Base-by-base conservation (phyloP, 805 yeast genomes). In the Novakomyces olei region DNA sequence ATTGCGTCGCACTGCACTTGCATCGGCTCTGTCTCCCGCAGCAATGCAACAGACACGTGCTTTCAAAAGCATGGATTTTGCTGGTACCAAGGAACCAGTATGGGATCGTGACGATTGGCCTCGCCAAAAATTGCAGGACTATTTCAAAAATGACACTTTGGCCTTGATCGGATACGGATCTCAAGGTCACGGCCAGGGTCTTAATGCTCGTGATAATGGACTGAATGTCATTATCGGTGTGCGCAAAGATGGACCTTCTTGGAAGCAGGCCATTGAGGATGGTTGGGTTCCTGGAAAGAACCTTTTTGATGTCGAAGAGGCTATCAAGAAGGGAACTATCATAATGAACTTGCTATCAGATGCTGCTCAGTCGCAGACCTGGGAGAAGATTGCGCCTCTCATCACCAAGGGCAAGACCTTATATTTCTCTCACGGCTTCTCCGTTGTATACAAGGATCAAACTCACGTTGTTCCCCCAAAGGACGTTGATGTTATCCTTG, bases 281-380 rank as follows among this genome's bases (percentile, higher is more conserved):
- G 98, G 98, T 51, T 88, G 98, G 98, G 93, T 88, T 48, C 94
- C 95, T 60, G 98, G 98, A 59, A 79, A 85, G 69, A 88, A 76
- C 72, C 70, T 88, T 59, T 88, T 88, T 60, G 83, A 75, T 44
- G 94, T 88, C 45, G 67, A 68, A 46, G 96, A 85, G 66, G 98
- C 98, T 49, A 73, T 88, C 57, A 47, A 57, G 50, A 75, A 67
- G 58, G 98, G 98, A 68, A 75, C 94, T 51, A 72, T 72, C 59
- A 64, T 88, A 60, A 85, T 88, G 96, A 85, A 88, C 77, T 69
- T 88, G 64, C 71, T 88, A 52, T 83, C 96, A 35, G 98, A 88
- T 56, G 98, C 98, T 55, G 96, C 98, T 50, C 98, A 88, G 69
- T 80, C 95, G 46, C 96, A 91, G 68, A 88, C 98, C 47, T 88